Base-by-base conservation (phyloP, 176 grass and related monocot species). In the Dendrocalamus sinicus region DNA sequence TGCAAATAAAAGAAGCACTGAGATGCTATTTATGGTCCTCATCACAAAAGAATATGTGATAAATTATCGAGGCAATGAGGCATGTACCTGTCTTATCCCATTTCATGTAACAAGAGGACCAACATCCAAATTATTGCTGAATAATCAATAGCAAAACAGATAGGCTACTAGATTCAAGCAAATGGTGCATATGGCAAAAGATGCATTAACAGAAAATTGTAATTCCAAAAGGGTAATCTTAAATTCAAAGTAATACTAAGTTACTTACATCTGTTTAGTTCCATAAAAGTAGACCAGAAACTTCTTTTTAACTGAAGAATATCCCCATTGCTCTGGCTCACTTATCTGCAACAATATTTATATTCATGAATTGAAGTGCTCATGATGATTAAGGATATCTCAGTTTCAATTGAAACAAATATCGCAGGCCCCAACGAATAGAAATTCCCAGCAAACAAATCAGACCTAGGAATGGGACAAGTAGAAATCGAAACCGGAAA, bases 241-340 rank as follows among this genome's bases (percentile, higher is more conserved):
- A 67, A 16, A 67, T 80, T 73, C 20, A 81, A 81, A 83, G 72
- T 65, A 89, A 76, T 86, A 90, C 10, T 23, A 23, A 61, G 58
- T 24, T 24, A 61, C 96, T 98, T 81, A 98, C 96, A 98, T 92
- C 59, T 98, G 81, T 89, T 98, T 92, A 80, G 96, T 98, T 89
- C 96, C 96, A 86, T 98, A 98, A 73, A 98, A 98, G 86, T 92
- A 95, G 75, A 98, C 96, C 67, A 98, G 85, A 65, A 95, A 70
- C 84, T 98, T 98, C 76, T 98, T 98, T 59, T 87, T 89, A 60
- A 76, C 78, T 63, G 94, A 61, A 73, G 83, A 13, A 69, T 86
- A 66, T 65, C 90, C 90, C 96, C 96, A 98, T 77, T 92, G 76
- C 78, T 92, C 77, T 67, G 96, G 96, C 85, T 98, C 93, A 46